A percentile compares a stretch with the other conserved stretches of the same genome.
These are phyloP conservation scores for Colletotrichum sp. DNA, from an alignment of 2,329 filamentous ascomycete species.

Conservation along the genomic window DNA sequence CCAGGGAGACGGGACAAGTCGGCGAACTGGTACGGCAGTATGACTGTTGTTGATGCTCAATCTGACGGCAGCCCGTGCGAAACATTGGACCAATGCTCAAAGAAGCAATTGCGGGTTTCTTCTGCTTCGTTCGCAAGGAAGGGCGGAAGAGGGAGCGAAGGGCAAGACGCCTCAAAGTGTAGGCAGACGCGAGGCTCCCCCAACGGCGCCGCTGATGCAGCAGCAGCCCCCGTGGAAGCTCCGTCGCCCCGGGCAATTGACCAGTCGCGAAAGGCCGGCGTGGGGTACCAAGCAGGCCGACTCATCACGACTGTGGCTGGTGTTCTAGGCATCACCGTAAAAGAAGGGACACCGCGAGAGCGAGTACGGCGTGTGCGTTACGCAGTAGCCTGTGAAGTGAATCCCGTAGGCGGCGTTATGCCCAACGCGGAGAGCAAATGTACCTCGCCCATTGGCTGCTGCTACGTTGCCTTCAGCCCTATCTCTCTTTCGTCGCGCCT, in stretches of 20 bases:
- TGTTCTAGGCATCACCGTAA: constrained; percentile 8
- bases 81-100: not conserved
- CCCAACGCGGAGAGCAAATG: constrained; percentile 7
- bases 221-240: not conserved
- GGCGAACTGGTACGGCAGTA: not conserved
- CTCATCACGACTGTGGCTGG: constrained; percentile 16
- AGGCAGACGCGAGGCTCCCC: not conserved
- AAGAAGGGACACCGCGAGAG: not conserved
- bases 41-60: not conserved
- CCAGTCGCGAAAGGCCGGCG: not conserved
- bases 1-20: constrained; percentile 5
- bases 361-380: not conserved
- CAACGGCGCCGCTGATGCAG: not conserved
- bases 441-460: not conserved
- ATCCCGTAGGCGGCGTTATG: not conserved
- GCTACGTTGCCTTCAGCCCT: constrained; percentile 17
- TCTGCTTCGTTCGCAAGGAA: not conserved
- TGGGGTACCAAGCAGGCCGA: not conserved
- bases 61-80: not conserved
- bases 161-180: not conserved
- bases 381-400: not conserved
- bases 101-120: not conserved
- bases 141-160: not conserved
- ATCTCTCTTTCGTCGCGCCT: not conserved
- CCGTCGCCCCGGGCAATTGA: constrained; percentile 12